Evolutionary conservation across 768 basidiomycete genomes (phyloP), one percentile per base, ranked within the genome.

Genomic region (Obba rivulosa): DNA sequence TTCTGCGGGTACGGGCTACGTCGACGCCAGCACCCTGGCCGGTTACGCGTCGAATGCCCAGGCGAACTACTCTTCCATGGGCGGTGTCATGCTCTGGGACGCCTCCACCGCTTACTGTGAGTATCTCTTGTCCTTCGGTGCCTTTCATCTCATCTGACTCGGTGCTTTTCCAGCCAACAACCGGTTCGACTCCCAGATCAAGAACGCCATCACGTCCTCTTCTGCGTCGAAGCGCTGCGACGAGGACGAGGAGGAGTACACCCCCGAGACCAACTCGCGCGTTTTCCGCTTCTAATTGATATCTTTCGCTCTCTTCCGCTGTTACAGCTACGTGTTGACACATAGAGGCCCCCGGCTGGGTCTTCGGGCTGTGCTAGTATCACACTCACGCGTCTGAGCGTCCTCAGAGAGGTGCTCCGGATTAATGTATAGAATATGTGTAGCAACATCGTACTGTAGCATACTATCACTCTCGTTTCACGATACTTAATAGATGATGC

Each of bases 1-100:
- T 4, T 79, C 81, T 4, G 78, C 81, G n/a, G 78, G 79, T 3
- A 68, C 72, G 20, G 83, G 82, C 17, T 83, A 77, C 58, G 76
- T 79, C 17, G 54, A 61, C 45, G 68, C 73, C 18, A 58, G 52
- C 25, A 76, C 71, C 13, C 65, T 83, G 44, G 69, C 67, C 22
- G 68, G 21, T 47, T 77, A 77, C 41, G 69, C 76, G 21, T 61
- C 67, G 28, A 61, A 73, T 48, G 80, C 77, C 68, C 75, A 77
- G 36, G 64, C 67, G 25, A 76, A 75, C 49, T 83, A 78, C 64
- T 75, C 80, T 2, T 80, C 79, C 1, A 83, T 83, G 51, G 79
- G 81, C 18, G 81, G 81, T 8, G 76, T 82, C 9, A 69, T 69
- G 68, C 55, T 68, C 43, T 69, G 68, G 67, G 67, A 69, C 51